Evolutionary conservation across 768 basidiomycete genomes (phyloP).

Genomic region (Rickenella mellea): DNA sequence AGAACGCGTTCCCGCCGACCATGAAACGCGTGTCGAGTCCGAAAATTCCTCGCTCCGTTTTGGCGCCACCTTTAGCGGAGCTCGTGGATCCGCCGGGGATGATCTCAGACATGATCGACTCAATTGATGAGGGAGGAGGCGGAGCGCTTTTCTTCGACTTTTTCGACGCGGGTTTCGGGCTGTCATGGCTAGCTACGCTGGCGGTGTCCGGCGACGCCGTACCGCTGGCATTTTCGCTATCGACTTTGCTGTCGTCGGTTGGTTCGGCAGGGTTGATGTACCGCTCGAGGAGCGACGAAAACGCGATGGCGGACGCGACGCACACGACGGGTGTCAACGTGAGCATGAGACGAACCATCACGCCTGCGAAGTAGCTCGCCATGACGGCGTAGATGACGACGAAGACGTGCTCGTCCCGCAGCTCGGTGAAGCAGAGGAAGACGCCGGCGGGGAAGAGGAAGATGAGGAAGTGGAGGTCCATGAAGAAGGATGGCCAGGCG

Average conservation of each 20-base stretch:
- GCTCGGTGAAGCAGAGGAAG: constrained; percentile 83
- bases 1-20: constrained; percentile 65
- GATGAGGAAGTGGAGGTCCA: constrained; percentile 96
- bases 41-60: constrained; percentile 56
- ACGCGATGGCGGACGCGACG: constrained; percentile 82
- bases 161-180: constrained; percentile 36
- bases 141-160: constrained; percentile 42
- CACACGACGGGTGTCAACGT: constrained; percentile 96
- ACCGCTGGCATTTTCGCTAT: constrained; percentile 17
- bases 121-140: constrained; percentile 19
- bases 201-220: too few species aligned
- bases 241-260: constrained; percentile 22
- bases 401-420: constrained; percentile 95
- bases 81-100: constrained; percentile 29
- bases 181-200: constrained; percentile 22
- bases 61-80: constrained; percentile 11
- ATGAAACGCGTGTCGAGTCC: constrained; percentile 76
- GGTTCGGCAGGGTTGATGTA: constrained; percentile 85
- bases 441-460: constrained; percentile 98
- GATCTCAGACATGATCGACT: constrained; percentile 23
- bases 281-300: constrained; percentile 80
- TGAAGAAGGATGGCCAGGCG: constrained; percentile 99
- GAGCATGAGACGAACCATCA: constrained; percentile 99
- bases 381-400: constrained; percentile 96
- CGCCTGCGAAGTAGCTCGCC: constrained; percentile 96